phyloP scores from a whole-genome alignment of 352 stramenopile species.

The Phytophthora constricta region DNA sequence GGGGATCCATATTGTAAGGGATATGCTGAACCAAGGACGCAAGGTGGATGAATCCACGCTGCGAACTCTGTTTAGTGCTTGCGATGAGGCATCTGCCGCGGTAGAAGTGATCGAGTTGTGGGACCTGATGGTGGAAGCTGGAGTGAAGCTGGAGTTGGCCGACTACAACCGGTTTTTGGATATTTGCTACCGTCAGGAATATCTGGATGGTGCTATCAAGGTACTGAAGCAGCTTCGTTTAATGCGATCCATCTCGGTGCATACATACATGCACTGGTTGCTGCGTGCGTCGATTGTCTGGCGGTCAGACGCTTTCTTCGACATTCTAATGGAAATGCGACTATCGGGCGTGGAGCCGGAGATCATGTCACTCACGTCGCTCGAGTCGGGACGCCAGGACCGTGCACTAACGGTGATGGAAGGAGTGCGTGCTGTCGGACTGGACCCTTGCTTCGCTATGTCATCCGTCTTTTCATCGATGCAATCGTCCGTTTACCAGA shows the following conservation, averaged over 20 bases:
- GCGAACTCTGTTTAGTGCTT: conserved; percentile 73
- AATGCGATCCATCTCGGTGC: conserved; percentile 60
- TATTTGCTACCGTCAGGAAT: conserved; percentile 82
- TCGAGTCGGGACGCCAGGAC: conserved; percentile 86
- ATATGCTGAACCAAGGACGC: conserved; percentile 87
- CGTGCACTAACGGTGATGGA: conserved; percentile 89
- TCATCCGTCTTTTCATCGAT: conserved; percentile 86
- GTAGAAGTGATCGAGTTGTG: conserved; percentile 73
- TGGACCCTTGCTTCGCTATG: conserved; percentile 89
- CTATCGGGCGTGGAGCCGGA: conserved; percentile 80
- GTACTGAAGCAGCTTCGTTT: conserved; percentile 82
- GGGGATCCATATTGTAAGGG: conserved; percentile 79
- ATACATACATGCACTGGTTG: conserved; percentile 89
- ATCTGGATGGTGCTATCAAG: conserved; percentile 79
- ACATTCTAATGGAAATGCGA: conserved; percentile 88
- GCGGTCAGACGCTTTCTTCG: conserved; percentile 85
- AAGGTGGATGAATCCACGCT: conserved; percentile 82
- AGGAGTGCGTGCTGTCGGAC: conserved; percentile 78
- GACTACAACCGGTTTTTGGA: conserved; percentile 78
- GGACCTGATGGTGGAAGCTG: conserved; percentile 71
- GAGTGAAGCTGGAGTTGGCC: conserved; percentile 55
- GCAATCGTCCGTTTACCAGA: conserved; percentile 74
- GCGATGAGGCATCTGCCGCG: conserved; percentile 70
- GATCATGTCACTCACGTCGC: conserved; percentile 85
- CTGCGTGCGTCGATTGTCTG: conserved; percentile 80